Conservation (phyloP, 495 filamentous ascomycete genomes). For the Bombardia bombarda region DNA sequence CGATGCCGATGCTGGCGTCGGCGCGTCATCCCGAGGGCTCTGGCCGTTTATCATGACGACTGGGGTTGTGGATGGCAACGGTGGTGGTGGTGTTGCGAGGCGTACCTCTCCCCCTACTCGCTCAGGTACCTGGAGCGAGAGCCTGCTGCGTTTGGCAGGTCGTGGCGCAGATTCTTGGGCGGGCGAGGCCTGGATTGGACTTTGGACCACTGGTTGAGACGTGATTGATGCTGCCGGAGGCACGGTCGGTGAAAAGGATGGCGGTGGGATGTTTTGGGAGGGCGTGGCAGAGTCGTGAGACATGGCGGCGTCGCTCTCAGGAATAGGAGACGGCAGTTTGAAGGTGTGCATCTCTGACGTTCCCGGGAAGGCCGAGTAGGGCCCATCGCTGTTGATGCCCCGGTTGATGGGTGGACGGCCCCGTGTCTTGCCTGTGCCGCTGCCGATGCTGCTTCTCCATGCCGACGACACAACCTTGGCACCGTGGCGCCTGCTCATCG, state of each 20-base stretch:
- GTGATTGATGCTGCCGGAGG: background rate
- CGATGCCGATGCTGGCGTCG: background rate
- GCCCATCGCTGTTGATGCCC: slow-evolving; percentile 53
- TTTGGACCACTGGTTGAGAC: slow-evolving; percentile 1
- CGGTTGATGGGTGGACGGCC: slow-evolving; percentile 82
- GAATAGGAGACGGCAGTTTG: slow-evolving; percentile 27
- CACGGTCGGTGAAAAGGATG: slow-evolving; percentile 3
- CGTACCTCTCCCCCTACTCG: slow-evolving; percentile 65
- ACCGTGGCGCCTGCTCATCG: slow-evolving; percentile 76
- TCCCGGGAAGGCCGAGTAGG: slow-evolving; percentile 81
- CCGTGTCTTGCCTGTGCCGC: slow-evolving; percentile 64
- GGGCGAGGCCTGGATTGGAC: slow-evolving; percentile 18
- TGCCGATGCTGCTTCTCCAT: slow-evolving; percentile 67
- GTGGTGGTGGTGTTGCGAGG: slow-evolving; percentile 59
- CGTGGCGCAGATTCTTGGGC: slow-evolving; percentile 17
- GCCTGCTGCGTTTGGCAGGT: slow-evolving; percentile 42
- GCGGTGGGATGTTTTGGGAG: slow-evolving; percentile 8
- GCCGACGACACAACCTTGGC: slow-evolving; percentile 88
- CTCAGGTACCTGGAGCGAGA: slow-evolving; percentile 77
- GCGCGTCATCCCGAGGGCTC: slow-evolving; percentile 4
- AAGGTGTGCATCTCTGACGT: slow-evolving; percentile 41
- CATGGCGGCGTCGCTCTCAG: slow-evolving; percentile 13
- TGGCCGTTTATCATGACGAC: slow-evolving; percentile 63
- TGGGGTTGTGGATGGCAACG: slow-evolving; percentile 13
- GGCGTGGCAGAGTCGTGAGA: slow-evolving; percentile 25